A percentile compares a stretch with the other conserved stretches of the same genome.
Conservation (phyloP, 495 filamentous ascomycete genomes). For the Podospora tetraspora region DNA sequence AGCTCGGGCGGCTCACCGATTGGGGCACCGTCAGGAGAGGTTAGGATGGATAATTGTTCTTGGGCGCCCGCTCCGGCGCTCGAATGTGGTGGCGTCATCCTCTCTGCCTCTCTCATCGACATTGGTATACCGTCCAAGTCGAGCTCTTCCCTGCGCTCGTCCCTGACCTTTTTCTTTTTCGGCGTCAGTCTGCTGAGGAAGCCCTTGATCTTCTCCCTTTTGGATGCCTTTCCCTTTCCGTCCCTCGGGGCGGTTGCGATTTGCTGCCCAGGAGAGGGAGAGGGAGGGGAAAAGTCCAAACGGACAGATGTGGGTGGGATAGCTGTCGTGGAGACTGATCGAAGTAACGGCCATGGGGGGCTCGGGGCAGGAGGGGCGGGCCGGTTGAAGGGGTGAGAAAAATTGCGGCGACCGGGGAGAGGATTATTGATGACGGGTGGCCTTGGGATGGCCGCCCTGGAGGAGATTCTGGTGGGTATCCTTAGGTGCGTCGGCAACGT, state of each 20-base stretch:
- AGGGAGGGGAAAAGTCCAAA: not conserved
- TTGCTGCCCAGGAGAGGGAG: not conserved
- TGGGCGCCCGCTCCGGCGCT: no score
- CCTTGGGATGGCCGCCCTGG: not conserved
- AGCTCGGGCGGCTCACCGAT: not conserved
- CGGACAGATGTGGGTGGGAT: not conserved
- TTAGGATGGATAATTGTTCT: not conserved
- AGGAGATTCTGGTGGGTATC: not conserved
- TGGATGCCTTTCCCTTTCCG: not conserved
- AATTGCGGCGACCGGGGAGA: no score
- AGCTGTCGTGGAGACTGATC: not conserved
- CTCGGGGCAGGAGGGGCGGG: no score
- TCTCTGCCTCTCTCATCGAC: not conserved
- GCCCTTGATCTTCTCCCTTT: not conserved
- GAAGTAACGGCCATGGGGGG: no score
- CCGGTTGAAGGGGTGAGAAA: no score
- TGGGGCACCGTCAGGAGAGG: no score
- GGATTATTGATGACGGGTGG: not conserved
- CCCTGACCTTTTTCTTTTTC: not conserved
- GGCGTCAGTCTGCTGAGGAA: not conserved
- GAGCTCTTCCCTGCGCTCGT: not conserved
- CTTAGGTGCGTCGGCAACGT: no score
- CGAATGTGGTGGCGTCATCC: not conserved
- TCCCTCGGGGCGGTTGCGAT: not conserved
- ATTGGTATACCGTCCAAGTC: not conserved